A percentile compares a stretch with the other conserved stretches of the same genome.
These are phyloP conservation scores for Triangularia verruculosa DNA, from an alignment of 2,329 filamentous ascomycete species.

Conservation along the genomic window DNA sequence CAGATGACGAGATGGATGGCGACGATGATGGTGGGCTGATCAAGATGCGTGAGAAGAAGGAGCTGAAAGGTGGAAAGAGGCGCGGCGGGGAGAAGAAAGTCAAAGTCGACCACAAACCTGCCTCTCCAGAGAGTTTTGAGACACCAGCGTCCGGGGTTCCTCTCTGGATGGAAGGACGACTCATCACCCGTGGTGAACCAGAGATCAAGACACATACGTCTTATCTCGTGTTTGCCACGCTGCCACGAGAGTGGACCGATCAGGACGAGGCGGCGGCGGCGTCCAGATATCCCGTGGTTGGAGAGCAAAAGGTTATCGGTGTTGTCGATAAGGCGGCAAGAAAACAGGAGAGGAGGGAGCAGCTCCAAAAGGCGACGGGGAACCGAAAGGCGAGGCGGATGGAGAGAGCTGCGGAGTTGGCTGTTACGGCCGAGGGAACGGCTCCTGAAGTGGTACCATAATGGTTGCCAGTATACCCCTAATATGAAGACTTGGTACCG, in stretches of 20 bases:
- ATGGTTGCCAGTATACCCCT: neutral
- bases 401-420: slow-evolving; percentile 26
- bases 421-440: slow-evolving; percentile 8
- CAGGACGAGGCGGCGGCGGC: slow-evolving; percentile 72
- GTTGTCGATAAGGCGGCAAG: slow-evolving; percentile 52
- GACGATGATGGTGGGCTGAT: slow-evolving; percentile 17
- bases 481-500: neutral
- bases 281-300: slow-evolving; percentile 61
- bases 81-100: slow-evolving; percentile 19
- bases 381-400: slow-evolving; percentile 26
- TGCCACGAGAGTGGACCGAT: slow-evolving; percentile 82
- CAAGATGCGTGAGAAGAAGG: slow-evolving; percentile 6
- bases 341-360: slow-evolving; percentile 55
- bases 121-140: slow-evolving; percentile 30
- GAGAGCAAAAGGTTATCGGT: slow-evolving; percentile 49
- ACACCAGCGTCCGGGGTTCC: slow-evolving; percentile 39
- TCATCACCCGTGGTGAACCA: slow-evolving; percentile 77
- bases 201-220: slow-evolving; percentile 95
- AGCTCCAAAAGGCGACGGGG: slow-evolving; percentile 35
- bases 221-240: slow-evolving; percentile 89
- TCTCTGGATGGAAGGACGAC: slow-evolving; percentile 69
- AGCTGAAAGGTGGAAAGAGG: slow-evolving; percentile 22
- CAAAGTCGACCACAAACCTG: neutral
- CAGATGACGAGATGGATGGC: slow-evolving; percentile 31
- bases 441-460: neutral